Conservation (phyloP, 495 filamentous ascomycete species). For the Penicillium argentinense region DNA sequence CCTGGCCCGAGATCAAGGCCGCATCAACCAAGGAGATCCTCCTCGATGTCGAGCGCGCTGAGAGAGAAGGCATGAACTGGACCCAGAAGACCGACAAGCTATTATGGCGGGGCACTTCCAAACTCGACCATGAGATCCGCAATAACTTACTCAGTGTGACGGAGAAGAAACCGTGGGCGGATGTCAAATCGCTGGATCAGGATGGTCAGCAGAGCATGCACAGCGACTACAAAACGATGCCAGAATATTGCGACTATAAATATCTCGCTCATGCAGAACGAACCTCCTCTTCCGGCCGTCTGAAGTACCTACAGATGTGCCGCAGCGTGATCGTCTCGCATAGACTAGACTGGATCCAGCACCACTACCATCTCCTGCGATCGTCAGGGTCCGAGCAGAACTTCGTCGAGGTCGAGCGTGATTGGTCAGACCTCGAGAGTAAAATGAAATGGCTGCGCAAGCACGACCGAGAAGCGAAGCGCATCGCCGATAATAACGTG, state of each 20-base stretch:
- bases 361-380: slow-evolving; percentile 12
- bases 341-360: slow-evolving; percentile 15
- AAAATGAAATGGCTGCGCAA: slow-evolving; percentile 38
- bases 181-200: slow-evolving; percentile 41
- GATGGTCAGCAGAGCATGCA: slow-evolving; percentile 12
- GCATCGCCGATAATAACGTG: slow-evolving; percentile 44
- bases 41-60: slow-evolving; percentile 31
- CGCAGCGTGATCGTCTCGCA: slow-evolving; percentile 42
- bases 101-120: slow-evolving; percentile 38
- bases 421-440: slow-evolving; percentile 45
- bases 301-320: slow-evolving; percentile 51
- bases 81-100: slow-evolving; percentile 50
- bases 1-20: slow-evolving; percentile 54
- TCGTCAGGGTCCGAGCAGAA: slow-evolving; percentile 47
- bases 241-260: slow-evolving; percentile 29
- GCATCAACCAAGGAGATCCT: slow-evolving; percentile 47
- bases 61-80: slow-evolving; percentile 27
- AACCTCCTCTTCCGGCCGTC: slow-evolving; percentile 41
- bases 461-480: slow-evolving; percentile 37
- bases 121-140: slow-evolving; percentile 21
- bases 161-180: slow-evolving; percentile 38
- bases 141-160: slow-evolving; percentile 35
- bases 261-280: slow-evolving; percentile 49
- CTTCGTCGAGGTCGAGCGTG: slow-evolving; percentile 45
- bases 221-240: slow-evolving; percentile 13